Base-by-base conservation (phyloP, 1,284 basidiomycete species). In the Trichosporon asahii region DNA sequence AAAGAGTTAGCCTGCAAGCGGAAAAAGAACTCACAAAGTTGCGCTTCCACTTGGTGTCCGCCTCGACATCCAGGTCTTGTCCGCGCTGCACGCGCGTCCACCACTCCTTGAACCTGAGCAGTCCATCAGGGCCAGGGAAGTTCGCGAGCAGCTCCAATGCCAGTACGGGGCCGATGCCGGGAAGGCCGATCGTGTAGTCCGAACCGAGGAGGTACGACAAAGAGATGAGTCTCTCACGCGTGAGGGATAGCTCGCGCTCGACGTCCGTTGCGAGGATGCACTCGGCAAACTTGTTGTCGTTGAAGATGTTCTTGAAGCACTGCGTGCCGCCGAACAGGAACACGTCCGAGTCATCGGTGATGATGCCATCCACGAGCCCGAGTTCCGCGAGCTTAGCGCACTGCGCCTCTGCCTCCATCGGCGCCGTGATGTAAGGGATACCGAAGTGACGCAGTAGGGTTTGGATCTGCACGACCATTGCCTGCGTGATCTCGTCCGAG, bases 271-370 rank as follows among this genome's bases (percentile, higher is more conserved):
- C 85, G 40, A 97, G 85, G 85, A 97, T 99, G 79, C 94, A 95
- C 83, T 99, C 96, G 70, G 98, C 96, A 9, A 94, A 97, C 86
- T 98, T 98, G 71, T 93, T 92, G 84, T 98, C 94, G 83, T 98
- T 98, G 86, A 99, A 99, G 91, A 99, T 97, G 83, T 99, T 98
- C 84, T 97, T 97, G 87, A 92, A 98, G 57, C 99, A 93, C 31
- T 94, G 90, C 70, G 88, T 86, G 18, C 93, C 96, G 35, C 97
- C 96, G 76, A 99, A 99, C 61, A 99, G 89, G 83, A 99, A 99
- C 40, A 99, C 95, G 78, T 99, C 97, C 18, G 94, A 97, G 83
- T 99, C 97, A 83, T 99, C 97, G 0, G 97, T 99, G 82, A 99
- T 99, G 74, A 99, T 92, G 0, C 97, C 97, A 76, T 99, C 95